Percentiles rank a stretch among this genome's conserved stretches.
Evolutionary conservation across 2,329 filamentous ascomycete genomes (phyloP).

Genomic region (Trichophaea hybrida): DNA sequence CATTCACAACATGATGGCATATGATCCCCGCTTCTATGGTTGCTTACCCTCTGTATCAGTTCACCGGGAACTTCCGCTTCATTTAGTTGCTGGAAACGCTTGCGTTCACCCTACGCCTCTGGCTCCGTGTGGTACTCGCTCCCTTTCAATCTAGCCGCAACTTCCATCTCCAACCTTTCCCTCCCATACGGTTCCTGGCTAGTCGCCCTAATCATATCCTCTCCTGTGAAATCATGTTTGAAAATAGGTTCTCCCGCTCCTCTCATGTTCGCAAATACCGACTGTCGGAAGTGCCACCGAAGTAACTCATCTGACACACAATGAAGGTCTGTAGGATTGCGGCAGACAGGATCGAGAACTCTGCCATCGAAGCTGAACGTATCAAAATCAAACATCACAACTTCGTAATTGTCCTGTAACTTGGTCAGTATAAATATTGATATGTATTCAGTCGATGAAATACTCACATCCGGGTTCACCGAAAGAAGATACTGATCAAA

Average conservation of each 20-base stretch:
- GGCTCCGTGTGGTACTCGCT: no score
- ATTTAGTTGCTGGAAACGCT: no score
- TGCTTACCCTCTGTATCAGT: no score
- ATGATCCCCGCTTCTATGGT: no score
- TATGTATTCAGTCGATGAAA: background rate
- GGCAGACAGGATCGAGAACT: conserved; percentile 14
- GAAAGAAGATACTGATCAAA: conserved; percentile 16
- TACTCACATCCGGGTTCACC: conserved; percentile 13
- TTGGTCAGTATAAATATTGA: conserved; percentile 4
- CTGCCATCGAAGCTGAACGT: conserved; percentile 8
- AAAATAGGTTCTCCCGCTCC: conserved; percentile 15
- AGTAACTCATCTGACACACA: conserved; percentile 4
- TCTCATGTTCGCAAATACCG: background rate
- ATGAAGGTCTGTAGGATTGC: conserved; percentile 1
- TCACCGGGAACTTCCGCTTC: no score
- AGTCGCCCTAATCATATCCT: conserved; percentile 12
- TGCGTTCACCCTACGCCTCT: no score
- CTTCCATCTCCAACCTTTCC: conserved; percentile 16
- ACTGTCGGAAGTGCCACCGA: conserved; percentile 3
- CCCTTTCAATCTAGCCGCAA: background rate
- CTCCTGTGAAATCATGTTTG: conserved; percentile 14
- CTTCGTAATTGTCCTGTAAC: conserved; percentile 16
- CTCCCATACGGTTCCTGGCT: background rate
- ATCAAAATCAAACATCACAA: conserved; percentile 13
- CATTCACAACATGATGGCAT: no score